Percentiles rank a stretch among this genome's conserved stretches.
phyloP scores from a whole-genome alignment of 352 stramenopile species.

The Phytopythium montanum region DNA sequence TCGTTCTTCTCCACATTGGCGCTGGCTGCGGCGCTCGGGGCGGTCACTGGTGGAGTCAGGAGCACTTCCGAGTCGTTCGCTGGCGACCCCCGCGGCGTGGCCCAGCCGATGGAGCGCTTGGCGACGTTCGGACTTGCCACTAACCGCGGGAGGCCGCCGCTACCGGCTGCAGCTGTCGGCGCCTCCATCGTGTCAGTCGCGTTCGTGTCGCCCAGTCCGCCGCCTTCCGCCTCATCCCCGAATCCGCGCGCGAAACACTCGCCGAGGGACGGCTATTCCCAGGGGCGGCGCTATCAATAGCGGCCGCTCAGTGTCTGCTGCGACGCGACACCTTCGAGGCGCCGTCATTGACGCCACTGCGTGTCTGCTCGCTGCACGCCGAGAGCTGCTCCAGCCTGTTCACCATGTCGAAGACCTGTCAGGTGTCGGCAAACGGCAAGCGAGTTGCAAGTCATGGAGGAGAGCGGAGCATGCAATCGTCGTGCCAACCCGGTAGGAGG shows the following conservation, averaged over 20 bases:
- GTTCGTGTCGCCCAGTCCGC: neutral
- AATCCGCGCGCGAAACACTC: neutral
- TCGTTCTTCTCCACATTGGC: neutral
- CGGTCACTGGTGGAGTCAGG: neutral
- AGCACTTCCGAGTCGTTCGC: neutral
- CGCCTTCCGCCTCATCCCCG: neutral
- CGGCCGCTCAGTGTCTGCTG: too few species aligned
- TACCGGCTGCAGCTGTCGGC: neutral
- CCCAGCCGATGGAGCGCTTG: constrained; percentile 22
- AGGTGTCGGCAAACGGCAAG: too few species aligned
- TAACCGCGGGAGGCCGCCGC: neutral
- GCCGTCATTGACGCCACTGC: too few species aligned
- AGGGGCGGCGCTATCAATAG: neutral
- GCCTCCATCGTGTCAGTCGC: neutral
- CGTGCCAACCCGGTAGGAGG: too few species aligned
- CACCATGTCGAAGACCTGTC: too few species aligned
- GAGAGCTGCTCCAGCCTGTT: too few species aligned
- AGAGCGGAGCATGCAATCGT: too few species aligned
- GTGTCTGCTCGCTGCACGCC: too few species aligned
- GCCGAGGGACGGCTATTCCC: neutral
- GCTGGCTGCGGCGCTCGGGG: too few species aligned
- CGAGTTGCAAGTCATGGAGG: too few species aligned
- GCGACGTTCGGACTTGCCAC: constrained; percentile 17
- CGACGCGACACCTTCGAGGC: too few species aligned
- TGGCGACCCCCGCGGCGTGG: constrained; percentile 7